phyloP scores from a whole-genome alignment of 345 rosid species.

The Odontarrhena argentea region DNA sequence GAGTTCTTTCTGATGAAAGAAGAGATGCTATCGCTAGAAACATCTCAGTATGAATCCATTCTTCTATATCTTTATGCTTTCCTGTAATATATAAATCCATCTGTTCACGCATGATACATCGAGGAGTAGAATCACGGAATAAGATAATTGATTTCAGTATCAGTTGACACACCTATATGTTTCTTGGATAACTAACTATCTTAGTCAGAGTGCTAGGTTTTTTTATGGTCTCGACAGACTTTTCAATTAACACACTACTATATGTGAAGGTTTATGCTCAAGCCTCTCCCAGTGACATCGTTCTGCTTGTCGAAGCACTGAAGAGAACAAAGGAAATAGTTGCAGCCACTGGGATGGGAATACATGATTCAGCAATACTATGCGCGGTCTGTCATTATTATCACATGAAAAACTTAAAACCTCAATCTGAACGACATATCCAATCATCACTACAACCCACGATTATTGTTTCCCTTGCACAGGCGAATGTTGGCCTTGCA shows the following conservation, averaged over 20 bases:
- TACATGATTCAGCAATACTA: conserved; percentile 82
- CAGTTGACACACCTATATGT: conserved; percentile 3
- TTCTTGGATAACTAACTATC: neutral
- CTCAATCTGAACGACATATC: too few relatives aligned
- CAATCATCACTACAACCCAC: conserved; percentile 24
- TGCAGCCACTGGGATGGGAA: conserved; percentile 94
- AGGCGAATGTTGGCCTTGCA: conserved; percentile 89
- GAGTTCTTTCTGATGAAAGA: conserved; percentile 56
- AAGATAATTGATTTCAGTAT: conserved; percentile 2
- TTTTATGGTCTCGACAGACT: neutral
- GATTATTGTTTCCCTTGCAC: conserved; percentile 38
- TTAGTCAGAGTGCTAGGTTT: neutral
- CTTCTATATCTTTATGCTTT: neutral
- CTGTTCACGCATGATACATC: conserved; percentile 1
- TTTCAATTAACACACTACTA: conserved; percentile 15
- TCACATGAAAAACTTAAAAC: neutral
- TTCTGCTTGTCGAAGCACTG: conserved; percentile 76
- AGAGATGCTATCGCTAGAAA: conserved; percentile 59
- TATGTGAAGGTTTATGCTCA: conserved; percentile 74
- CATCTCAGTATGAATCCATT: conserved; percentile 54
- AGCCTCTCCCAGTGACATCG: conserved; percentile 71
- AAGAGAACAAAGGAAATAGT: conserved; percentile 70
- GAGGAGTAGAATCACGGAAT: neutral
- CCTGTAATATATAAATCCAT: neutral
- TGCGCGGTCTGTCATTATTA: conserved; percentile 48